Evolutionary conservation across 371 early-diverging fungal genomes (phyloP).

Genomic region (Entomophthora muscae): DNA sequence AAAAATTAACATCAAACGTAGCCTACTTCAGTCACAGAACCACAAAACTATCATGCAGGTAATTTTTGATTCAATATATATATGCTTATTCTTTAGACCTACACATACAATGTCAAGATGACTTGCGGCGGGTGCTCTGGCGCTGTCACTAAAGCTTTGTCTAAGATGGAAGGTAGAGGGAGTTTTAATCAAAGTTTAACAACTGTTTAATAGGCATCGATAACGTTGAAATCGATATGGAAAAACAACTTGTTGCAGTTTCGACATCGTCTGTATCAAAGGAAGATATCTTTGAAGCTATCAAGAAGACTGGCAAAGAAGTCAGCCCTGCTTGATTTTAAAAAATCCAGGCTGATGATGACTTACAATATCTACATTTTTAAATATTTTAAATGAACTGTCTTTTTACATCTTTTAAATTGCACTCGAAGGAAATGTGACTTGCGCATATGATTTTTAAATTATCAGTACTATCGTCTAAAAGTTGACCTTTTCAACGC

Average conservation of each 20-base stretch:
- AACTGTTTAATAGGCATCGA: slow-evolving; percentile 21
- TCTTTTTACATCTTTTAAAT: too few species aligned
- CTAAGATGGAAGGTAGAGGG: slow-evolving; percentile 29
- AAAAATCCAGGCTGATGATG: too few species aligned
- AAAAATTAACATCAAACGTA: too few species aligned
- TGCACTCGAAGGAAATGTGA: too few species aligned
- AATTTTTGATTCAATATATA: neutral
- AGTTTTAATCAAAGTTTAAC: neutral
- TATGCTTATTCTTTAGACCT: slow-evolving; percentile 15
- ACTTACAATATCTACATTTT: too few species aligned
- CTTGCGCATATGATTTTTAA: too few species aligned
- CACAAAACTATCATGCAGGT: neutral
- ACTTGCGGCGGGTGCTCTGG: slow-evolving; percentile 63
- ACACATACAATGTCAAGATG: slow-evolving; percentile 66
- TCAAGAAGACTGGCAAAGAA: slow-evolving; percentile 56
- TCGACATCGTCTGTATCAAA: slow-evolving; percentile 22
- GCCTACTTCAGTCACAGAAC: too few species aligned
- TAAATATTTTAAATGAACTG: too few species aligned
- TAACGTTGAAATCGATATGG: slow-evolving; percentile 40
- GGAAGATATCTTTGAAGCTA: slow-evolving; percentile 39
- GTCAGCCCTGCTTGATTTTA: slow-evolving; percentile 10
- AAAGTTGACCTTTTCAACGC: too few species aligned
- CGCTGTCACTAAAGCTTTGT: slow-evolving; percentile 54
- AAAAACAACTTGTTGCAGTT: slow-evolving; percentile 50
- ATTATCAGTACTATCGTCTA: too few species aligned